A percentile compares a stretch with the other conserved stretches of the same genome.
Evolutionary conservation across 2,329 filamentous ascomycete species (phyloP).

Genomic region (Ophiostoma australiae): DNA sequence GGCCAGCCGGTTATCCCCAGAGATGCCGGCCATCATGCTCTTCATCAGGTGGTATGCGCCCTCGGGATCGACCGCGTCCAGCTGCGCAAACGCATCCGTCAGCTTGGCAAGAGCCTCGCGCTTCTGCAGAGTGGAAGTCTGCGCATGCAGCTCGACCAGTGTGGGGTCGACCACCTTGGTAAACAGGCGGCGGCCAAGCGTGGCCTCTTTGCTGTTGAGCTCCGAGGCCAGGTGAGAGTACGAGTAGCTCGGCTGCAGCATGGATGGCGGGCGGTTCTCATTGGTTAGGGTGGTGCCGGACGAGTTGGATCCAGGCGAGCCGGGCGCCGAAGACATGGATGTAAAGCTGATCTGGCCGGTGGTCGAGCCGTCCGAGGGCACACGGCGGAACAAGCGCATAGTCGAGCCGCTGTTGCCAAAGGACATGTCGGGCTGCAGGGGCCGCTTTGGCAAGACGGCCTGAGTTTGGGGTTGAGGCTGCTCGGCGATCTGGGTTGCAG

Average conservation of each 20-base stretch:
- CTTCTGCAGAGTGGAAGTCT: constrained; percentile 62
- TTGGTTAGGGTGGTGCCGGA: constrained; percentile 41
- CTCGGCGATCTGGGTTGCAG: not conserved
- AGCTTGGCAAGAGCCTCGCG: constrained; percentile 78
- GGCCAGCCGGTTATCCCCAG: constrained; percentile 62
- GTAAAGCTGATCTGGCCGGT: constrained; percentile 29
- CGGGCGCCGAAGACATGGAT: constrained; percentile 34
- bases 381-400: constrained; percentile 83
- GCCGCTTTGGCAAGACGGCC: constrained; percentile 58
- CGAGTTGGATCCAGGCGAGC: constrained; percentile 25
- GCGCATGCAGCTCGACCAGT: constrained; percentile 80
- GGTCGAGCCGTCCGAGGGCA: constrained; percentile 64
- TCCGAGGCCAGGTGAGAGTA: constrained; percentile 36
- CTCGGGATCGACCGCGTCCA: constrained; percentile 86
- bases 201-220: constrained; percentile 69
- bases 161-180: constrained; percentile 75
- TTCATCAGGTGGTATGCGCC: constrained; percentile 82
- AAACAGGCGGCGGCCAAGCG: constrained; percentile 76
- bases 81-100: constrained; percentile 76
- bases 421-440: constrained; percentile 81
- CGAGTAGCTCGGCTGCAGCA: constrained; percentile 23
- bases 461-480: constrained; percentile 32
- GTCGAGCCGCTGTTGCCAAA: constrained; percentile 93
- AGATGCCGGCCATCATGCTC: constrained; percentile 67
- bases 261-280: constrained; percentile 58